Base-by-base conservation (phyloP, 1,284 basidiomycete species). In the Leccinum huronense region DNA sequence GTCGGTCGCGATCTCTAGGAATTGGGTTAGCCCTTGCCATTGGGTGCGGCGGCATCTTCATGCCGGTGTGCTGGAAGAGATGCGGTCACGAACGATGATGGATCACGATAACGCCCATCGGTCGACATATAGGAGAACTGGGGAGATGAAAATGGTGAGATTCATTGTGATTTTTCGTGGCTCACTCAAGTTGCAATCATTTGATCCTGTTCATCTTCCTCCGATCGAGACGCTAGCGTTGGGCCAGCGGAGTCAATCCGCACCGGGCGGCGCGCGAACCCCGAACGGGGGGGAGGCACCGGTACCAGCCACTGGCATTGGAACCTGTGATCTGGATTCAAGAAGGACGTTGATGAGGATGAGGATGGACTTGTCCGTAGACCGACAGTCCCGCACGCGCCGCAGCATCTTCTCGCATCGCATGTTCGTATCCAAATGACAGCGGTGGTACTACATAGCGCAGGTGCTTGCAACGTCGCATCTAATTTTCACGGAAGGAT, bases 201-300 rank as follows among this genome's bases (percentile, higher is more conserved):
- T 38, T 38, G 36, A 38, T 38, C 36, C 11, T 40, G 62, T 63
- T 60, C 42, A 65, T 63, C 56, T 11, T 11, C 5, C 64, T 63
- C 69, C 31, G 61, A 69, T 67, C 60, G 69, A 60, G 62, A 58
- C 40, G 42, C 57, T 58, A 56, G 33, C 23, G 3, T 67, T 69
- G 57, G 23, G 23, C 66, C 60, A 55, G 51, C 56, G 63, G 70
- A 40, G 19, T 59, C n/a, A 65, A 45, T 56, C 53, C 42, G 36
- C 51, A 54, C 36, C 33, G 55, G 57, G 63, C 61, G 31, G n/a
- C 54, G 19, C 16, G 23, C 54, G 27, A n/a, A 38, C 51, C 33
- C 59, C 48, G 64, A 67, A 71, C 31, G 61, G 61, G 42, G 64
- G 23, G 23, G 59, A 68, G 36, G 58, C 57, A 23, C n/a, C n/a